Conservation (phyloP, 306 rosid species). For the Gastrolobium bilobum region DNA sequence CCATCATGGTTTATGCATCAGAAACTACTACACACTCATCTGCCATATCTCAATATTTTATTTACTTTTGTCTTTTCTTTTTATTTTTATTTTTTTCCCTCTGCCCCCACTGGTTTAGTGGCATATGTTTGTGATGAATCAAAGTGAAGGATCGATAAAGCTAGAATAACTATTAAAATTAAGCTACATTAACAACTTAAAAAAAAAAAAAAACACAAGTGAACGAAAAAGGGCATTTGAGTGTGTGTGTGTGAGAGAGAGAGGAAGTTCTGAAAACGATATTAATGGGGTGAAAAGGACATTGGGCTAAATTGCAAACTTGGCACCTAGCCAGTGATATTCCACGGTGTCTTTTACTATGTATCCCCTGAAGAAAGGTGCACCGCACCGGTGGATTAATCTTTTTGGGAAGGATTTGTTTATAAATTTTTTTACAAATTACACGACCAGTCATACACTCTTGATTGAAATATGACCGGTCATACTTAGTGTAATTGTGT, state of each 20-base stretch:
- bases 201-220: slow-evolving; percentile 12
- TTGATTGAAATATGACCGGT: too few relatives aligned
- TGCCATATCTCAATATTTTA: slow-evolving; percentile 48
- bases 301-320: slow-evolving; percentile 53
- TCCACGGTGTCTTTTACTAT: slow-evolving; percentile 20
- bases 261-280: slow-evolving; percentile 59
- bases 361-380: background rate
- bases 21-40: slow-evolving; percentile 46
- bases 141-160: slow-evolving; percentile 46
- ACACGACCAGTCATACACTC: too few relatives aligned
- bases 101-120: slow-evolving; percentile 38
- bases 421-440: too few relatives aligned
- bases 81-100: background rate
- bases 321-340: slow-evolving; percentile 31
- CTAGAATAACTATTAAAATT: slow-evolving; percentile 32
- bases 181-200: slow-evolving; percentile 31
- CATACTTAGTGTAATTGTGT: too few relatives aligned
- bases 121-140: slow-evolving; percentile 50
- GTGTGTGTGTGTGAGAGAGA: slow-evolving; percentile 50
- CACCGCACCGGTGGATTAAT: background rate
- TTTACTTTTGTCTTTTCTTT: background rate
- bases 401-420: too few relatives aligned
- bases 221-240: slow-evolving; percentile 50
- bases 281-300: slow-evolving; percentile 68
- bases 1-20: slow-evolving; percentile 61